A percentile compares a stretch with the other conserved stretches of the same genome.
Conservation (phyloP, 176 grass and related monocot genomes). For the Poa pratensis region DNA sequence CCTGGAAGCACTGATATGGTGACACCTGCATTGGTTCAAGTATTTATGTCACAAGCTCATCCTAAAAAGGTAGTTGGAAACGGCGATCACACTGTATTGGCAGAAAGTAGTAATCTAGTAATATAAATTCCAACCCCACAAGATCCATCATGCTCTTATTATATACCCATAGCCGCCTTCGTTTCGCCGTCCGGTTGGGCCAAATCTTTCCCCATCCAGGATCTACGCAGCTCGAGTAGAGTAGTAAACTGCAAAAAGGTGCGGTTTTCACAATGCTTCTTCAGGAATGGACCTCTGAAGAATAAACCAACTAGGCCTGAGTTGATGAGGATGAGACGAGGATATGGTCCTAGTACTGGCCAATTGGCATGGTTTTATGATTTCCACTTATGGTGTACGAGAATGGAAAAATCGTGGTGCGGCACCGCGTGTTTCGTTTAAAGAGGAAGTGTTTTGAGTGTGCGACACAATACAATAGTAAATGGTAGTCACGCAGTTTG, state of each 20-base stretch:
- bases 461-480: not conserved
- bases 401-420: too few species aligned
- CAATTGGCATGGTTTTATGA: constrained; percentile 44
- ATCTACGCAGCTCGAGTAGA: constrained; percentile 11
- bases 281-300: constrained; percentile 44
- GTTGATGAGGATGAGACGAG: not conserved
- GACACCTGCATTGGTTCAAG: constrained; percentile 55
- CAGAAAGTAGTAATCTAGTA: constrained; percentile 18
- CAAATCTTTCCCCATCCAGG: constrained; percentile 32
- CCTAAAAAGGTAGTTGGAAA: constrained; percentile 40
- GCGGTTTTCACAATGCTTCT: constrained; percentile 35
- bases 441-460: not conserved
- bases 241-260: not conserved
- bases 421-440: too few species aligned
- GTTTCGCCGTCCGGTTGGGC: not conserved
- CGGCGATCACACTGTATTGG: constrained; percentile 44
- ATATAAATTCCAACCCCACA: constrained; percentile 39
- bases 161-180: not conserved
- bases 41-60: constrained; percentile 45
- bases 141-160: constrained; percentile 34
- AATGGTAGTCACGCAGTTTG: not conserved
- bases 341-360: constrained; percentile 32
- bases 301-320: not conserved
- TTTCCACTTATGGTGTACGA: constrained; percentile 33
- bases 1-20: constrained; percentile 48